Percentiles rank a stretch among this genome's conserved stretches.
Conservation (phyloP, 148 eudicot species). For the Oxyria digyna region DNA sequence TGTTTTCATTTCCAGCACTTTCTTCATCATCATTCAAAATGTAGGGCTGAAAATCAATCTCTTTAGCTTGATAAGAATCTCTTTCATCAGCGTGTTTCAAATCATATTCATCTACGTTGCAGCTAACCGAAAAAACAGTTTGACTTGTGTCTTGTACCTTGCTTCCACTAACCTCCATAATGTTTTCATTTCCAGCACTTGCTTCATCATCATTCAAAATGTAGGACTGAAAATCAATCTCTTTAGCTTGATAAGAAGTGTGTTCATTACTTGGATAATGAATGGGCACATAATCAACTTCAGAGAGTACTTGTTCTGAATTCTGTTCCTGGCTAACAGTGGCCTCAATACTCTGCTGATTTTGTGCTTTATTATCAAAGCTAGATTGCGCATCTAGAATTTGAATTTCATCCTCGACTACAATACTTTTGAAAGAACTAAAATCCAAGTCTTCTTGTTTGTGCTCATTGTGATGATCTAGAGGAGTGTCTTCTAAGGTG, state of each 20-base stretch:
- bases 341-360: not conserved
- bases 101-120: not conserved
- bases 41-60: not conserved
- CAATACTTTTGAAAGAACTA: no score
- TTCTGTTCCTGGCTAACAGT: slow-evolving; percentile 11
- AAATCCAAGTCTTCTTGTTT: not conserved
- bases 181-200: not conserved
- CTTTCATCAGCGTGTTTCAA: no score
- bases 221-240: not conserved
- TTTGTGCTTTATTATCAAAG: no score
- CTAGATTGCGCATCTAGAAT: no score
- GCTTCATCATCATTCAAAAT: not conserved
- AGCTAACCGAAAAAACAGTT: not conserved
- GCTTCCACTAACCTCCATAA: not conserved
- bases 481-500: not conserved
- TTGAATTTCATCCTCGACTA: no score
- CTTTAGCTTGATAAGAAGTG: not conserved
- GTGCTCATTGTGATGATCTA: slow-evolving; percentile 12
- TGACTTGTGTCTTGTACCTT: not conserved
- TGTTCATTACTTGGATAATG: not conserved
- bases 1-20: not conserved
- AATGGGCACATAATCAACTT: slow-evolving; percentile 14
- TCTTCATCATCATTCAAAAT: not conserved
- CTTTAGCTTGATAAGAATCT: not conserved
- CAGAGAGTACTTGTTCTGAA: slow-evolving; percentile 18